Evolutionary conservation across 805 yeast species (phyloP).

Genomic region (Saturnispora galanensis): DNA sequence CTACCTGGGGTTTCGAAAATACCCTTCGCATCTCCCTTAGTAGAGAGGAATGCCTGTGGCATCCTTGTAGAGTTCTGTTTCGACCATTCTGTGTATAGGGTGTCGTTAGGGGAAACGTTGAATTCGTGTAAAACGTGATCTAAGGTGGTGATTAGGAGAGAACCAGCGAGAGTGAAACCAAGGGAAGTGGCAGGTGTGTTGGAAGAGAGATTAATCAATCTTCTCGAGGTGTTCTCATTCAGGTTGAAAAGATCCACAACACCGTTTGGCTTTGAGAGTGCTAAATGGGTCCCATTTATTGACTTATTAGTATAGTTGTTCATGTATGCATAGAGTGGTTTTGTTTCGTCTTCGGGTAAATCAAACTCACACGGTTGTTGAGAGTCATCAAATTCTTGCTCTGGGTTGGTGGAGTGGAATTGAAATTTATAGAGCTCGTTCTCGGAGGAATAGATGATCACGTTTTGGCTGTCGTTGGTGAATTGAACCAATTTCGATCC

Average conservation of each 20-base stretch:
- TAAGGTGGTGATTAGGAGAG: conserved; percentile 56
- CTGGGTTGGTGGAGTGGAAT: conserved; percentile 28
- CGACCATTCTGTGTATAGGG: conserved; percentile 65
- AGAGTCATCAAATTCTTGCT: conserved; percentile 33
- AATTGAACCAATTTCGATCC: conserved; percentile 54
- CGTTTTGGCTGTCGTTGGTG: conserved; percentile 29
- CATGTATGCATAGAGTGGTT: conserved; percentile 23
- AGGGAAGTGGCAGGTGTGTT: conserved; percentile 44
- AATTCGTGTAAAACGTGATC: conserved; percentile 74
- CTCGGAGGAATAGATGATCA: conserved; percentile 46
- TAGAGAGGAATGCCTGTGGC: conserved; percentile 51
- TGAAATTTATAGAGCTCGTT: conserved; percentile 38
- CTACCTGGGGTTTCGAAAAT: conserved; percentile 38
- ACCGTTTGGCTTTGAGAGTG: conserved; percentile 58
- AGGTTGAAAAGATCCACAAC: conserved; percentile 42
- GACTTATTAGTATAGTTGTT: conserved; percentile 45
- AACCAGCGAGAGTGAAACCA: conserved; percentile 37
- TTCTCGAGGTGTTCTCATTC: conserved; percentile 19
- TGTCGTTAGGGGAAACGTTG: conserved; percentile 23
- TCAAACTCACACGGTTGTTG: conserved; percentile 25
- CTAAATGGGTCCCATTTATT: conserved; percentile 36
- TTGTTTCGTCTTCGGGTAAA: conserved; percentile 15
- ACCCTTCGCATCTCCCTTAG: conserved; percentile 66
- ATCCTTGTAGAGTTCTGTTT: conserved; percentile 61
- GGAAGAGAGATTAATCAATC: conserved; percentile 50